These are phyloP conservation scores for Circinella minor DNA, from an alignment of 371 early-diverging fungal species.

Conservation along the genomic window DNA sequence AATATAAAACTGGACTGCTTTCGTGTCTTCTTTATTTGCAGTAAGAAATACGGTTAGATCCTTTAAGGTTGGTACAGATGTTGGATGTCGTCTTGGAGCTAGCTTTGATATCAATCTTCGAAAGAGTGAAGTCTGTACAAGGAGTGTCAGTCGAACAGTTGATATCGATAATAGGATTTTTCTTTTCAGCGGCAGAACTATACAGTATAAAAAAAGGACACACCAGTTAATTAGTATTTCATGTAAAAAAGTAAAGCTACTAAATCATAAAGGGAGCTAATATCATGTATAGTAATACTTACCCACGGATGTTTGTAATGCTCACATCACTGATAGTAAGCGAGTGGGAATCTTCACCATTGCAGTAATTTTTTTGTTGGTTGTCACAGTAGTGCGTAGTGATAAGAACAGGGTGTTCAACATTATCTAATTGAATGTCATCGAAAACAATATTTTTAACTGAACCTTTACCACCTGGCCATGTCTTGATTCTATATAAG, in stretches of 20 bases:
- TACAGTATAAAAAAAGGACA: neutral
- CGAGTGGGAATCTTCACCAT: constrained; percentile 23
- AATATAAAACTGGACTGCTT: no score
- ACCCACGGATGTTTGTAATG: constrained; percentile 27
- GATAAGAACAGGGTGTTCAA: constrained; percentile 30
- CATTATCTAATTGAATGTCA: constrained; percentile 25
- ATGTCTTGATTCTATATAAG: constrained; percentile 32
- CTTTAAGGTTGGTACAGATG: constrained; percentile 27
- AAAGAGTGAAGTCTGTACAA: constrained; percentile 24
- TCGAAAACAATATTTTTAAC: constrained; percentile 25
- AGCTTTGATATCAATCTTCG: constrained; percentile 20
- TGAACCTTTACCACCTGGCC: constrained; percentile 27
- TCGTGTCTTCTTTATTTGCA: constrained; percentile 13
- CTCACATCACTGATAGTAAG: constrained; percentile 31
- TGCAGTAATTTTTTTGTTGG: constrained; percentile 22
- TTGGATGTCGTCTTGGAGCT: constrained; percentile 25
- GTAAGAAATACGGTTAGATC: constrained; percentile 26
- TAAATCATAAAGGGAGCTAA: no score
- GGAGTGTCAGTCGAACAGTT: constrained; percentile 36
- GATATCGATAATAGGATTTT: constrained; percentile 26
- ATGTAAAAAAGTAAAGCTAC: no score
- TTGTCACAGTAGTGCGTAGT: constrained; percentile 35
- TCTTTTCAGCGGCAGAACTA: constrained; percentile 11
- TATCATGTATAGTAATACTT: neutral
- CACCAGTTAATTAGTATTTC: no score